Evolutionary conservation across 2,329 filamentous ascomycete species (phyloP).

Genomic region (Stagonosporopsis chrysanthemi): DNA sequence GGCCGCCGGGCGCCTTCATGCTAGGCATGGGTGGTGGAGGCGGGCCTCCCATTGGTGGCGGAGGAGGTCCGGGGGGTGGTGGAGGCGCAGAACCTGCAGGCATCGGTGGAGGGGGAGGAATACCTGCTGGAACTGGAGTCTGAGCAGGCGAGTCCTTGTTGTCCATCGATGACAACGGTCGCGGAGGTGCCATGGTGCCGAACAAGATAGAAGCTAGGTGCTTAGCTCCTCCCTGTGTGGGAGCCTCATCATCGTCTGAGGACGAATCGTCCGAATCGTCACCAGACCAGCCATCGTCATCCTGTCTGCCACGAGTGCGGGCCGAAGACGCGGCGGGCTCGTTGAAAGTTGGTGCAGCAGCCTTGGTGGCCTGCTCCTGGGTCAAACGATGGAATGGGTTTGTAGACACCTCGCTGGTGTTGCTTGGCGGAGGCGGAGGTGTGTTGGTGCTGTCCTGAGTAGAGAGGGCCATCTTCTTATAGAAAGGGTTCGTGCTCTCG

Average conservation of each 20-base stretch:
- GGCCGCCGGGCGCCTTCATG: slow-evolving; percentile 40
- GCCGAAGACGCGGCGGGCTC: slow-evolving; percentile 58
- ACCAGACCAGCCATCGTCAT: slow-evolving; percentile 81
- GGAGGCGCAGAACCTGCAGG: slow-evolving; percentile 53
- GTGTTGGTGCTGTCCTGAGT: slow-evolving; percentile 59
- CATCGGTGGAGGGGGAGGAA: slow-evolving; percentile 62
- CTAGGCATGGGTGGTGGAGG: slow-evolving; percentile 55
- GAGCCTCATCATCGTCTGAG: slow-evolving; percentile 73
- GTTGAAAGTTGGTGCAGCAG: slow-evolving; percentile 50
- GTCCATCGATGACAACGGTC: slow-evolving; percentile 83
- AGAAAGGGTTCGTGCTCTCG: slow-evolving; percentile 94
- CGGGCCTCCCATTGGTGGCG: slow-evolving; percentile 47
- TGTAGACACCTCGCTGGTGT: slow-evolving; percentile 66
- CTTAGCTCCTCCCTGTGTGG: slow-evolving; percentile 82
- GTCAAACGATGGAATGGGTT: slow-evolving; percentile 95
- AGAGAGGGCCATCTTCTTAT: slow-evolving; percentile 82
- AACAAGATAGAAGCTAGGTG: slow-evolving; percentile 95
- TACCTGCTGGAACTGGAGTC: slow-evolving; percentile 53
- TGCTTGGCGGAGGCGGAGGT: slow-evolving; percentile 50
- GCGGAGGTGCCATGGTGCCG: slow-evolving; percentile 93
- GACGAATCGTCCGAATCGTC: slow-evolving; percentile 80
- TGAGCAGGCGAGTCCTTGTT: slow-evolving; percentile 64
- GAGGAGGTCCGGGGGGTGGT: slow-evolving; percentile 60
- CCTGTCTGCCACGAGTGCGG: slow-evolving; percentile 64
- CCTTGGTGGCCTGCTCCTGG: slow-evolving; percentile 64